phyloP scores from a whole-genome alignment of 768 basidiomycete species.

The Cyclocybe aegerita region DNA sequence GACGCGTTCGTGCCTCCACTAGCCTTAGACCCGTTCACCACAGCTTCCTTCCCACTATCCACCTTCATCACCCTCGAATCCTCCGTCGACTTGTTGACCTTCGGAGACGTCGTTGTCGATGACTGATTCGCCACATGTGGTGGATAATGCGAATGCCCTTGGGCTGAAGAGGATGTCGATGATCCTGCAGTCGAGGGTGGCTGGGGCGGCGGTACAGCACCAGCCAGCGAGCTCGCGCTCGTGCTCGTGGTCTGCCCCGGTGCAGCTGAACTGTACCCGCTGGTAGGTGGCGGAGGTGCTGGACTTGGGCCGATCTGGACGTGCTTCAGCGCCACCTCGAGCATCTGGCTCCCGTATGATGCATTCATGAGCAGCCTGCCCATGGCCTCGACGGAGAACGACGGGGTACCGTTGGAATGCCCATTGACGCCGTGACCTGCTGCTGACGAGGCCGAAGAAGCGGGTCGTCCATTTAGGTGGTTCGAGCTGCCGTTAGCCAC shows the following conservation, averaged over 20 bases:
- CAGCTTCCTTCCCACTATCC: neutral
- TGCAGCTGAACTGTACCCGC: neutral
- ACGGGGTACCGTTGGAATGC: too few relatives aligned
- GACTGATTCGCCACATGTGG: neutral
- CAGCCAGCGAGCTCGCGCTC: slow-evolving; percentile 15
- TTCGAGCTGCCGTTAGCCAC: too few relatives aligned
- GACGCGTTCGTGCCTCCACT: slow-evolving; percentile 2
- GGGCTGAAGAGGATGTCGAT: slow-evolving; percentile 1
- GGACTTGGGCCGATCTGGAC: too few relatives aligned
- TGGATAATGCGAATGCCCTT: neutral
- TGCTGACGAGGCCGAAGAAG: too few relatives aligned
- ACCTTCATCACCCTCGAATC: slow-evolving; percentile 6
- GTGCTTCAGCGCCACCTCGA: too few relatives aligned
- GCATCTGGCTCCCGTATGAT: too few relatives aligned
- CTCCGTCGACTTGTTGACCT: slow-evolving; percentile 5
- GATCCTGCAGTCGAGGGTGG: slow-evolving; percentile 6
- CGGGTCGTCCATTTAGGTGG: too few relatives aligned
- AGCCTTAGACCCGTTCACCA: slow-evolving; percentile 1
- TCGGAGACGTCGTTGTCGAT: slow-evolving; percentile 13
- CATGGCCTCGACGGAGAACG: too few relatives aligned
- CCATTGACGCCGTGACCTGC: too few relatives aligned
- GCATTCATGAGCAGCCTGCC: too few relatives aligned
- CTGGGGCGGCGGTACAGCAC: slow-evolving; percentile 7
- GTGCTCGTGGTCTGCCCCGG: neutral
- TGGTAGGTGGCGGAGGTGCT: too few relatives aligned